Conservation (phyloP, 179 eudicot genomes). For the Nepenthes alata region DNA sequence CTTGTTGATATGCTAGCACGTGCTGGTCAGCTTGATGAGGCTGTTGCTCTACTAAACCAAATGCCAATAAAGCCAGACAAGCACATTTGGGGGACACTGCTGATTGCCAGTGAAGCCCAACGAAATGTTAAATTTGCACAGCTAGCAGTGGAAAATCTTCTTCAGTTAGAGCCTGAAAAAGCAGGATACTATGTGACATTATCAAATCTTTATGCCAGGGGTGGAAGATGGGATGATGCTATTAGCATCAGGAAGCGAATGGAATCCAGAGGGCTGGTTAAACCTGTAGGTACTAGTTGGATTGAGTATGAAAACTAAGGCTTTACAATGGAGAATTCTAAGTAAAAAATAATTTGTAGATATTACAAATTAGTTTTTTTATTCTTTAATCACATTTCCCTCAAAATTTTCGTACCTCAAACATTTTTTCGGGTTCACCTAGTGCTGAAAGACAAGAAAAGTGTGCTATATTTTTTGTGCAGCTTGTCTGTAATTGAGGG, state of each 20-base stretch:
- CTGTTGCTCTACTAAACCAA: conserved; percentile 20
- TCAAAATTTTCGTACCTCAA: too few relatives aligned
- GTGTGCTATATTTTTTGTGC: too few relatives aligned
- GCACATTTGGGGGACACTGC: conserved; percentile 45
- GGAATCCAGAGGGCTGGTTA: conserved; percentile 40
- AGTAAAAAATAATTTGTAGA: too few relatives aligned
- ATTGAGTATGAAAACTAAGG: conserved; percentile 18
- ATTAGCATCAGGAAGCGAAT: conserved; percentile 28
- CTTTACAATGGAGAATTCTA: not conserved
- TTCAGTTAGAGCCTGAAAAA: conserved; percentile 40
- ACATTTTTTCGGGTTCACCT: too few relatives aligned
- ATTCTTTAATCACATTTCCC: too few relatives aligned
- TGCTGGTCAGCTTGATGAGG: conserved; percentile 37
- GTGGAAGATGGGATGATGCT: conserved; percentile 43
- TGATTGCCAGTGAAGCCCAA: conserved; percentile 33
- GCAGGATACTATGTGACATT: conserved; percentile 53
- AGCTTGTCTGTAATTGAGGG: too few relatives aligned
- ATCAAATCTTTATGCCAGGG: conserved; percentile 34
- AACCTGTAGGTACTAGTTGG: conserved; percentile 41
- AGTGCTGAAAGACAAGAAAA: too few relatives aligned
- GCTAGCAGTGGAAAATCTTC: conserved; percentile 39
- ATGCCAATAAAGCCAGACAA: conserved; percentile 33
- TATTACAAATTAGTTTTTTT: too few relatives aligned
- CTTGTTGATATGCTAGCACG: conserved; percentile 48
- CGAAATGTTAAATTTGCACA: conserved; percentile 24